phyloP scores from a whole-genome alignment of 495 filamentous ascomycete species.

The Penicillium daleae region DNA sequence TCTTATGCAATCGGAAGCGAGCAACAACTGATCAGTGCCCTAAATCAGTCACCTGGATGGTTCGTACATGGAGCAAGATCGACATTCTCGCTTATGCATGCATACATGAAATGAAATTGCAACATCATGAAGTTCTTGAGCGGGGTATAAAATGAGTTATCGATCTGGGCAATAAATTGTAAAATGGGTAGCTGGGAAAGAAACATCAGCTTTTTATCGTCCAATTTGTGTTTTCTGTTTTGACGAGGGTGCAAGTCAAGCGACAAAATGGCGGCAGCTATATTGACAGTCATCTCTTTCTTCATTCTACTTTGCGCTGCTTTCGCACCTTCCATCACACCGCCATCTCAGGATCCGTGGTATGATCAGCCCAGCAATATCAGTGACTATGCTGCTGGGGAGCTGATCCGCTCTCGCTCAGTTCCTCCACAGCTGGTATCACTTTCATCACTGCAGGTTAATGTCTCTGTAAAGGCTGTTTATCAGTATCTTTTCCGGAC shows the following conservation, averaged over 20 bases:
- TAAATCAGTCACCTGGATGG: conserved; percentile 1
- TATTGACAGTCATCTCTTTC: not conserved
- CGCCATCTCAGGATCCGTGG: conserved; percentile 20
- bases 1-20: not conserved
- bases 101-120: not conserved
- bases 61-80: conserved; percentile 5
- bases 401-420: conserved; percentile 24
- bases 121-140: not conserved
- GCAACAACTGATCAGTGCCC: not conserved
- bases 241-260: not conserved
- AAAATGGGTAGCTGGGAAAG: not conserved
- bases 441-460: conserved; percentile 9
- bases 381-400: conserved; percentile 13
- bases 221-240: not conserved
- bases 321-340: not conserved
- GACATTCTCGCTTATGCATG: conserved; percentile 5
- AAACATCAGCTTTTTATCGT: not conserved
- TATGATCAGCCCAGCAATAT: conserved; percentile 22
- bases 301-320: not conserved
- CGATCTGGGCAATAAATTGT: not conserved
- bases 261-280: not conserved
- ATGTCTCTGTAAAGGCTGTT: conserved; percentile 19
- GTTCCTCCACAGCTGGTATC: conserved; percentile 13
- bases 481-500: conserved; percentile 29
- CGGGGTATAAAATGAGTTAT: not conserved